Evolutionary conservation across 441 rosid species (phyloP), one percentile per base, ranked within the genome.

Genomic region (Erysimum cheiri): DNA sequence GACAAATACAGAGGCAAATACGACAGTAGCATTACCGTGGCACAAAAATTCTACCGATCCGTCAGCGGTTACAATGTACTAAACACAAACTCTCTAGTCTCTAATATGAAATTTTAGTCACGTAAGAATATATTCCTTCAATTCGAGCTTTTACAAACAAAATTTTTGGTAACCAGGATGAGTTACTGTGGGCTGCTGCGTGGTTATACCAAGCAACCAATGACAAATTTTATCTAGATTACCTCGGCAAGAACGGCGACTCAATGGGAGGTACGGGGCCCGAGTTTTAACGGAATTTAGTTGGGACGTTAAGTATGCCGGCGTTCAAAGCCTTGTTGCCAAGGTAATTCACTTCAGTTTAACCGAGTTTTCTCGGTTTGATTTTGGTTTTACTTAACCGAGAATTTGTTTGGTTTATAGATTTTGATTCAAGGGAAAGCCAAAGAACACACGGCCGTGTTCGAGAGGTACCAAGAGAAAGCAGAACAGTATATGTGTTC

Each of bases 1-100:
- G 93, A 95, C 84, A 95, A 87, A 67, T 90, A 92, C 81, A 87
- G 98, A 58, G 99, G 98, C 60, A 95, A 95, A 78, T 92, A 95
- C 32, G 98, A 92, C 75, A 72, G 94, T 77, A 92, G 97, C 82
- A 92, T 95, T 40, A 83, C 85, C 1, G 93, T 86, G 28, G 99
- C 91, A 9, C 96, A 88, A 19, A 89, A 90, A 57, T 95, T 88
- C 70, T 95, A 95, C 67, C 80, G 79, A 41, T 95, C 99, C 6
- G 68, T 94, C 61, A 95, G 99, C 67, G 98, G 98, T 43, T 95
- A 92, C 83, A 83, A 81, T 69, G 84, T 81, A 75, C 15, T 44
- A 50, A 56, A 72, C 36, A 8, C 53, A 24, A 24, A 24, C 26
- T 24, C 26, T 24, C 26, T 24, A 24, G 26, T 24, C 26, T 24